These are phyloP conservation scores for Astragalus membranaceus DNA, from an alignment of 306 rosid species.

Conservation along the genomic window DNA sequence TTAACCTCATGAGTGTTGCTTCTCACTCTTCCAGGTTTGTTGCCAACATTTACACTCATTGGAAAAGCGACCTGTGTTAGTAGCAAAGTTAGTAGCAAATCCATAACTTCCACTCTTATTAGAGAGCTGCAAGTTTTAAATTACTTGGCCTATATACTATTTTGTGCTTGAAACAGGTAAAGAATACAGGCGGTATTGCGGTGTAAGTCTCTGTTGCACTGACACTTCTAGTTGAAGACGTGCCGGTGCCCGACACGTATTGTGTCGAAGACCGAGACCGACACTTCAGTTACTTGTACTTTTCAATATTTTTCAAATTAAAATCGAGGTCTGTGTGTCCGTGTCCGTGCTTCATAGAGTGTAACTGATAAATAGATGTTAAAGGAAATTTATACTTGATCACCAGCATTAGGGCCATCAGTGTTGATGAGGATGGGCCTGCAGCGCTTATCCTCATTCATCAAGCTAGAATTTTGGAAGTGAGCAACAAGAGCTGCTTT, in stretches of 20 bases:
- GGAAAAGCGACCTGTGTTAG: constrained; percentile 62
- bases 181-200: no score
- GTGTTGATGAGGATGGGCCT: constrained; percentile 66
- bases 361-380: background rate
- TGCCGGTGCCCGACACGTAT: no score
- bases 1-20: constrained; percentile 12
- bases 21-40: constrained; percentile 38
- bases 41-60: constrained; percentile 39
- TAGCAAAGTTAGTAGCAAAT: constrained; percentile 21
- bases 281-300: no score
- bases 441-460: constrained; percentile 69
- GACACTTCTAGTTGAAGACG: no score
- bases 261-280: no score
- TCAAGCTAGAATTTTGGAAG: constrained; percentile 68
- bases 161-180: background rate
- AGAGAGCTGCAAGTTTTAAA: background rate
- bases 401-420: constrained; percentile 73
- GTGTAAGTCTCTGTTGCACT: no score
- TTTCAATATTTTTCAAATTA: no score
- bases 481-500: constrained; percentile 60
- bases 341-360: no score
- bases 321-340: no score
- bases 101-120: background rate
- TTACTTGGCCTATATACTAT: background rate
- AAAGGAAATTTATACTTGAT: constrained; percentile 34